phyloP scores from a whole-genome alignment of 768 basidiomycete species.

The Crucibulum laeve region DNA sequence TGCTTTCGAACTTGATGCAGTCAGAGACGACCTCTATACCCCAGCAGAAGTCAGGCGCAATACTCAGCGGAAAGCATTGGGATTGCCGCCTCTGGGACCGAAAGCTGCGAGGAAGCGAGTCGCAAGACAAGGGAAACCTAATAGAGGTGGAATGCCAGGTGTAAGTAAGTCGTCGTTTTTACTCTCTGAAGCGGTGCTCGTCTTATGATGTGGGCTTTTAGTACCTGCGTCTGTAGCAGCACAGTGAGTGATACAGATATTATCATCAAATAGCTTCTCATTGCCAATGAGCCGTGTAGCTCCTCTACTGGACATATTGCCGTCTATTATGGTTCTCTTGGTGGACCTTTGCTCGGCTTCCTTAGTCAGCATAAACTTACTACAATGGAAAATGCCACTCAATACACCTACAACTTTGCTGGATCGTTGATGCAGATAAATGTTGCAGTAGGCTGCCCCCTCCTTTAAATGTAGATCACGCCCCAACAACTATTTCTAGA shows the following conservation, averaged over 20 bases:
- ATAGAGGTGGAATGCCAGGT: not conserved
- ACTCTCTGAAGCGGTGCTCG: no score
- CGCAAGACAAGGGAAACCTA: not conserved
- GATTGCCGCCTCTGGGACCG: not conserved
- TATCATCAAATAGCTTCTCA: not conserved
- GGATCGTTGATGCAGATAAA: not conserved
- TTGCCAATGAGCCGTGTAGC: not conserved
- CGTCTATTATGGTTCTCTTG: not conserved
- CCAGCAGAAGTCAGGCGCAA: not conserved
- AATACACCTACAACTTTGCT: not conserved
- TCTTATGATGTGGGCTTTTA: no score
- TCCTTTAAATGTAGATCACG: not conserved
- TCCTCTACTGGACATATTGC: not conserved
- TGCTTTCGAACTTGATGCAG: not conserved
- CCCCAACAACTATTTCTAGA: not conserved
- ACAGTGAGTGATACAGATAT: no score
- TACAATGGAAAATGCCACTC: not conserved
- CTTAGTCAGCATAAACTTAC: not conserved
- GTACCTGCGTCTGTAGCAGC: no score
- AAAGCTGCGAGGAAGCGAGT: not conserved
- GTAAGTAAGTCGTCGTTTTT: no score
- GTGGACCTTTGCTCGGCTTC: not conserved
- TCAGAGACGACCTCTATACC: not conserved
- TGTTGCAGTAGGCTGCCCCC: not conserved
- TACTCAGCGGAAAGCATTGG: not conserved